A percentile compares a stretch with the other conserved stretches of the same genome.
phyloP scores from a whole-genome alignment of 352 stramenopile genomes.

The Hyaloperonospora brassicae region DNA sequence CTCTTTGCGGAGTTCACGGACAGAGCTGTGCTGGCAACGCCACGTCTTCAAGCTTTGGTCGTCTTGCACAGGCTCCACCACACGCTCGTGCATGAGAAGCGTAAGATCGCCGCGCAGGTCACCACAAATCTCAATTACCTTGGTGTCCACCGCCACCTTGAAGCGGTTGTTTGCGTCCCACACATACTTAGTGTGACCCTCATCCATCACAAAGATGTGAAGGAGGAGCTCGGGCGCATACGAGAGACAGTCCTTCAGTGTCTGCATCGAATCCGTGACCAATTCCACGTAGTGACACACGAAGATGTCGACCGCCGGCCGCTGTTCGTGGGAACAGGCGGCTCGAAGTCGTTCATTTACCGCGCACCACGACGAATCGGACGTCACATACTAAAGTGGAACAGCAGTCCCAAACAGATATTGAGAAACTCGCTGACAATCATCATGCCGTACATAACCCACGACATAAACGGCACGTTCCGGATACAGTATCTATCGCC shows the following conservation, averaged over 20 bases:
- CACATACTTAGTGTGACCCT: slow-evolving; percentile 86
- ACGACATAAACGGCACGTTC: slow-evolving; percentile 17
- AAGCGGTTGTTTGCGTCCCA: slow-evolving; percentile 76
- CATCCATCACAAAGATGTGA: slow-evolving; percentile 85
- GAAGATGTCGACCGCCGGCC: slow-evolving; percentile 83
- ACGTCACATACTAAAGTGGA: slow-evolving; percentile 89
- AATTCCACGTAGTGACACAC: slow-evolving; percentile 87
- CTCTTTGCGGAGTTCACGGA: too few relatives aligned
- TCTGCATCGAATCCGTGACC: slow-evolving; percentile 73
- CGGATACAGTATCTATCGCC: too few relatives aligned
- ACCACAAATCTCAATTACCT: too few relatives aligned
- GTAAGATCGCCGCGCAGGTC: too few relatives aligned
- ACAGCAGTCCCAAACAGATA: slow-evolving; percentile 79
- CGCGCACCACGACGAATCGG: slow-evolving; percentile 55
- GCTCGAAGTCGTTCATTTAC: slow-evolving; percentile 70
- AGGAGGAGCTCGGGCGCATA: slow-evolving; percentile 74
- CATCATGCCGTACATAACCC: slow-evolving; percentile 83
- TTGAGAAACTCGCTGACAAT: slow-evolving; percentile 84
- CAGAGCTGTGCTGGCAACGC: too few relatives aligned
- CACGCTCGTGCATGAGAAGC: too few relatives aligned
- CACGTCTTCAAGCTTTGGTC: too few relatives aligned
- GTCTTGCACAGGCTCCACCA: too few relatives aligned
- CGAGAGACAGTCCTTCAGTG: slow-evolving; percentile 78
- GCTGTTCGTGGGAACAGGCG: slow-evolving; percentile 80
- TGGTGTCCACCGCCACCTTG: too few relatives aligned